Percentiles rank a stretch among this genome's conserved stretches.
phyloP scores from a whole-genome alignment of 345 rosid species.

The Populus ilicifolia region DNA sequence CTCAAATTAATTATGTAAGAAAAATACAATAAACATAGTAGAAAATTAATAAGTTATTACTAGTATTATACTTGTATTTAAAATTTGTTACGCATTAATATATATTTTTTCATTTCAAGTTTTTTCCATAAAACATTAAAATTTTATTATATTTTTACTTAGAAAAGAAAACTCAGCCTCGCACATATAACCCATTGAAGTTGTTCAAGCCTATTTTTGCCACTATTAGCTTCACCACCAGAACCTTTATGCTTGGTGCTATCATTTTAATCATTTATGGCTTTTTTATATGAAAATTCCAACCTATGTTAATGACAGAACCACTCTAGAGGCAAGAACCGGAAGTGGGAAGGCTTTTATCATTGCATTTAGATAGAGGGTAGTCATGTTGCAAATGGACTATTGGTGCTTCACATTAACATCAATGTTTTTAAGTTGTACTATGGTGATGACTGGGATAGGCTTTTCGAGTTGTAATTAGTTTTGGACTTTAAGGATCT shows the following conservation, averaged over 20 bases:
- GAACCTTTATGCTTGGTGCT: slow-evolving; percentile 68
- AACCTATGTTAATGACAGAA: slow-evolving; percentile 80
- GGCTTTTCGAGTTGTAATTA: slow-evolving; percentile 75
- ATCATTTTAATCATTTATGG: slow-evolving; percentile 72
- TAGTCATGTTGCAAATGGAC: slow-evolving; percentile 77
- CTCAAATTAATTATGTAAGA: too few relatives aligned
- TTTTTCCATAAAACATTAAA: too few relatives aligned
- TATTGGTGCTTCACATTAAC: slow-evolving; percentile 58
- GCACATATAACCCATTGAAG: slow-evolving; percentile 52
- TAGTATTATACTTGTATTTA: too few relatives aligned
- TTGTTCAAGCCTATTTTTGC: slow-evolving; percentile 76
- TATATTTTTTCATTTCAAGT: too few relatives aligned
- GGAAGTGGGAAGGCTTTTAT: slow-evolving; percentile 86
- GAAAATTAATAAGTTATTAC: too few relatives aligned
- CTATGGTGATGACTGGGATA: slow-evolving; percentile 73
- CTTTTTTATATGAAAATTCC: slow-evolving; percentile 89
- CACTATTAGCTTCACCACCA: slow-evolving; percentile 69
- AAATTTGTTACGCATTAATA: too few relatives aligned
- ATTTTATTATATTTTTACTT: too few relatives aligned
- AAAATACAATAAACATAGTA: too few relatives aligned
- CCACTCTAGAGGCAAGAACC: slow-evolving; percentile 82
- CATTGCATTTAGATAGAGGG: slow-evolving; percentile 65
- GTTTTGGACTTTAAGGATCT: slow-evolving; percentile 80
- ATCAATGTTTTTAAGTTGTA: slow-evolving; percentile 67
- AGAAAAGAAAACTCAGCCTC: slow-evolving; percentile 35